phyloP scores from a whole-genome alignment of 345 rosid genomes.

The Crucihimalaya himalaica region DNA sequence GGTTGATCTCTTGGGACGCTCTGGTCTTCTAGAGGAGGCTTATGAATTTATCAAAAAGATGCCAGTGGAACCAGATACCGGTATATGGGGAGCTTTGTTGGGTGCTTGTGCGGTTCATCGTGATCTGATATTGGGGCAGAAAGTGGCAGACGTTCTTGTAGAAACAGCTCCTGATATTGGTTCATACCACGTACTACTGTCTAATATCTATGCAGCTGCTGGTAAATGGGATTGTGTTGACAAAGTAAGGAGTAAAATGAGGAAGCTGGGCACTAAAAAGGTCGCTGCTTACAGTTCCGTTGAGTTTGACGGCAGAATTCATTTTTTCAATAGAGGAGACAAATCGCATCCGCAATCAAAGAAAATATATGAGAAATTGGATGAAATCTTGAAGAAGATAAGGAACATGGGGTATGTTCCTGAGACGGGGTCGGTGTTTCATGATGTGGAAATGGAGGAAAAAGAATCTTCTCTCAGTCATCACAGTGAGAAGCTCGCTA shows the following conservation, averaged over 20 bases:
- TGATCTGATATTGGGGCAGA: conserved; percentile 47
- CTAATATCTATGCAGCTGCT: conserved; percentile 56
- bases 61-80: conserved; percentile 50
- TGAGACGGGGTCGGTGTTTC: conserved; percentile 53
- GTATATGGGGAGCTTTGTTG: conserved; percentile 52
- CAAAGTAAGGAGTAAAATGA: conserved; percentile 50
- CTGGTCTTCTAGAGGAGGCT: conserved; percentile 49
- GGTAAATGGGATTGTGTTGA: conserved; percentile 56
- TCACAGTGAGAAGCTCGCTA: conserved; percentile 76
- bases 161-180: conserved; percentile 51
- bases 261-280: conserved; percentile 51
- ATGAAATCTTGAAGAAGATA: conserved; percentile 47
- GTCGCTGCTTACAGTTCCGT: conserved; percentile 57
- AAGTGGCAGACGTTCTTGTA: conserved; percentile 49
- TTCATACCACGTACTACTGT: conserved; percentile 51
- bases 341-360: conserved; percentile 53
- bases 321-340: conserved; percentile 62
- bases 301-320: conserved; percentile 48
- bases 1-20: conserved; percentile 52
- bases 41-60: conserved; percentile 45
- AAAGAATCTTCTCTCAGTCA: conserved; percentile 52
- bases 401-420: conserved; percentile 57
- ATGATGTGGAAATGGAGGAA: conserved; percentile 65
- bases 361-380: conserved; percentile 49
- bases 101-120: conserved; percentile 54